Conservation (phyloP, 1,139 yeast species). For the Nakaseomyces nivariensis region DNA sequence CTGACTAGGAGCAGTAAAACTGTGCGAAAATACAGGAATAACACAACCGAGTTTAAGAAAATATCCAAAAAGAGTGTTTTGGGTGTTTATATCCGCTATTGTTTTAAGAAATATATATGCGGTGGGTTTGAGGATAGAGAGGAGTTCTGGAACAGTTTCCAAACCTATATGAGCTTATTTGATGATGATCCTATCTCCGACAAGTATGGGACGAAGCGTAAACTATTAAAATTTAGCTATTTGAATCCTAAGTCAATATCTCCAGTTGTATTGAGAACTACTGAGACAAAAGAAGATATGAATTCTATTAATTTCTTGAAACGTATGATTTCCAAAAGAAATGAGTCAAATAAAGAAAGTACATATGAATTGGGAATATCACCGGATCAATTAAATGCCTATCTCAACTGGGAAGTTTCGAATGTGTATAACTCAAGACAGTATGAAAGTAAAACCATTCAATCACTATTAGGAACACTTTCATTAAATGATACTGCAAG, state of each 20-base stretch:
- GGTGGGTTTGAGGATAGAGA: conserved; percentile 17
- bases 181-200: not conserved
- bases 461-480: conserved; percentile 39
- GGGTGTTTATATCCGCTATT: conserved; percentile 13
- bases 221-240: not conserved
- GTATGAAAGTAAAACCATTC: conserved; percentile 5
- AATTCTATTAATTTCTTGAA: not conserved
- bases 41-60: not conserved
- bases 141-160: conserved; percentile 12
- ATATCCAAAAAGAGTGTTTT: conserved; percentile 15
- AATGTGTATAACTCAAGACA: not conserved
- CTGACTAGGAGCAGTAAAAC: not conserved
- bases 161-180: conserved; percentile 4
- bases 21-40: not conserved
- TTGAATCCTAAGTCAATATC: not conserved
- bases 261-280: not conserved
- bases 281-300: not conserved
- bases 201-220: not conserved
- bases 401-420: conserved; percentile 2
- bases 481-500: conserved; percentile 43
- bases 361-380: not conserved
- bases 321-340: not conserved
- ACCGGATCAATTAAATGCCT: not conserved
- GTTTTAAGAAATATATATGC: conserved; percentile 11
- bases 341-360: not conserved